These are phyloP conservation scores for Penicillium argentinense DNA, from an alignment of 495 filamentous ascomycete species.

Conservation along the genomic window DNA sequence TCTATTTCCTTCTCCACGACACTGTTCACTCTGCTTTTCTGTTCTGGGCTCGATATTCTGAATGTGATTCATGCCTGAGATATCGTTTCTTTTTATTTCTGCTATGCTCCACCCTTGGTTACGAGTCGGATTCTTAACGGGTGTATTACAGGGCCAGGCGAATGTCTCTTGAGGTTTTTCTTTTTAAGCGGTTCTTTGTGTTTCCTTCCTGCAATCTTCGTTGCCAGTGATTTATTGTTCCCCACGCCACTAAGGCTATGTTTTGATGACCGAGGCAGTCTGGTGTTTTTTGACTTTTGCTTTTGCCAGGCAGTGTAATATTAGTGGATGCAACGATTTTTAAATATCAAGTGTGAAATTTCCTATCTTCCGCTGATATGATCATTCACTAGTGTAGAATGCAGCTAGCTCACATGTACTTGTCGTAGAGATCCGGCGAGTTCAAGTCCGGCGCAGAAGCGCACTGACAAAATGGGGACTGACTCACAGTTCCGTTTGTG, in stretches of 20 bases:
- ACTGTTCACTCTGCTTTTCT: background rate
- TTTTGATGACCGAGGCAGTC: constrained; percentile 23
- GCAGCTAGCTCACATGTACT: too few relatives aligned
- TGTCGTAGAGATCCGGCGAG: too few relatives aligned
- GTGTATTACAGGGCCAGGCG: constrained; percentile 23
- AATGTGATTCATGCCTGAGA: background rate
- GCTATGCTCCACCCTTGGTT: constrained; percentile 6
- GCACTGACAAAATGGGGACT: too few relatives aligned
- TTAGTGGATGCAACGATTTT: constrained; percentile 26
- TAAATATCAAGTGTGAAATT: background rate
- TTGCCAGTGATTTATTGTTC: constrained; percentile 14
- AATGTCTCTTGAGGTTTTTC: constrained; percentile 22
- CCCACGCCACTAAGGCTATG: constrained; percentile 15
- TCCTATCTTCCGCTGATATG: too few relatives aligned
- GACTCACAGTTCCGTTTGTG: constrained; percentile 22
- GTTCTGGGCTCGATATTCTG: constrained; percentile 1
- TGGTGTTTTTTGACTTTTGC: constrained; percentile 15
- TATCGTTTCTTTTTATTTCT: constrained; percentile 10
- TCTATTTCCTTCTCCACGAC: background rate
- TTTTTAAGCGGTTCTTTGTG: constrained; percentile 15
- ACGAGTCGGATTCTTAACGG: constrained; percentile 13
- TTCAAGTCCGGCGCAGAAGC: too few relatives aligned
- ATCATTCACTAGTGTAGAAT: too few relatives aligned
- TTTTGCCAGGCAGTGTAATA: constrained; percentile 25
- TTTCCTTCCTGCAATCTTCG: constrained; percentile 10